Percentiles rank a stretch among this genome's conserved stretches.
Evolutionary conservation across 805 yeast genomes (phyloP).

Genomic region (Lachancea kluyveri): DNA sequence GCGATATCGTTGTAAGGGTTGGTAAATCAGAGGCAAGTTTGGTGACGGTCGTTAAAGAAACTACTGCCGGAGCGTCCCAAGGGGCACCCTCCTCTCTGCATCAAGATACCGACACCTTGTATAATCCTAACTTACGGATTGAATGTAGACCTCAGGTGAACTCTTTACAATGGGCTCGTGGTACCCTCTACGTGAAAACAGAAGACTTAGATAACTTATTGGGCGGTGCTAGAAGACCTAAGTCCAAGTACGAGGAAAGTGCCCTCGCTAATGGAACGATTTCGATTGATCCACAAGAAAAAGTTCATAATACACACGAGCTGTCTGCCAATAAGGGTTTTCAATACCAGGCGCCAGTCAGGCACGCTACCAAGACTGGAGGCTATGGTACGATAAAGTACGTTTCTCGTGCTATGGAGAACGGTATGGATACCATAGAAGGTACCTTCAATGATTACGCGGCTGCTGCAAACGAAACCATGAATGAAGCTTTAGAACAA

Average conservation of each 20-base stretch:
- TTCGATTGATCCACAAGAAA: slow-evolving; percentile 21
- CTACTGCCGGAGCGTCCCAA: slow-evolving; percentile 36
- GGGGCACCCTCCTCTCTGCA: slow-evolving; percentile 4
- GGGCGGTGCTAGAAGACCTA: slow-evolving; percentile 69
- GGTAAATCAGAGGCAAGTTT: slow-evolving; percentile 49
- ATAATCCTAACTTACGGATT: slow-evolving; percentile 58
- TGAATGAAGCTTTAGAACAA: slow-evolving; percentile 45
- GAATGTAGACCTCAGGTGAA: slow-evolving; percentile 79
- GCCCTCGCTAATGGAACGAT: slow-evolving; percentile 44
- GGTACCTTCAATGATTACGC: slow-evolving; percentile 55
- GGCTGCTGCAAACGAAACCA: slow-evolving; percentile 43
- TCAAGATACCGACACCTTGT: slow-evolving; percentile 49
- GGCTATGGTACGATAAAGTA: slow-evolving; percentile 38
- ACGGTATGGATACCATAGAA: slow-evolving; percentile 48
- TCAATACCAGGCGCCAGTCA: slow-evolving; percentile 43
- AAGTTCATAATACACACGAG: slow-evolving; percentile 11
- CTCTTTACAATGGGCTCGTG: slow-evolving; percentile 81
- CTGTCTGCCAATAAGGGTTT: slow-evolving; percentile 13
- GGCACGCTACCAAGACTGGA: slow-evolving; percentile 31
- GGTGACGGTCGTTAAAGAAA: slow-evolving; percentile 40
- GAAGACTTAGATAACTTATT: slow-evolving; percentile 60
- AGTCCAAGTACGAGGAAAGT: slow-evolving; percentile 54
- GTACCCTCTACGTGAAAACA: slow-evolving; percentile 53
- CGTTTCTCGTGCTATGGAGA: slow-evolving; percentile 41
- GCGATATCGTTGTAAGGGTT: slow-evolving; percentile 53